Base-by-base conservation (phyloP, 768 basidiomycete species). In the Sutorius australiensis region DNA sequence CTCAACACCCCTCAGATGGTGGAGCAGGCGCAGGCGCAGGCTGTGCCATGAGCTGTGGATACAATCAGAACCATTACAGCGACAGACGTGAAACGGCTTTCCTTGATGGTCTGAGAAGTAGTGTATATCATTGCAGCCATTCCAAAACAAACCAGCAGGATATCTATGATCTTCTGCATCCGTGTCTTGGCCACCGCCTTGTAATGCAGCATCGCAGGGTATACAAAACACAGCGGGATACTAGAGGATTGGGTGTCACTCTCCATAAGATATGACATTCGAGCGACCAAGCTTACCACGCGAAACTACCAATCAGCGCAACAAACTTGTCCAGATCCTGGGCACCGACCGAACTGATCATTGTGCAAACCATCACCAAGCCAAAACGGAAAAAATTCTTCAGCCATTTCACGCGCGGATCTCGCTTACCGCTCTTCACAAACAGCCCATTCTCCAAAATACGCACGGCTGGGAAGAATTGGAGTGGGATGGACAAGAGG, bases 371-470 rank as follows among this genome's bases (percentile, higher is more conserved):
- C 66, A 88, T 74, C 57, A 98, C 84, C 61, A 87, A 72, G 28
- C 74, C 73, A 60, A 89, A 92, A 46, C 86, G 80, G 70, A 94
- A 84, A n/a, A 82, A 71, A 63, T 98, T 99, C 83, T 99, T 99
- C 62, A 84, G 76, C 97, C 95, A 98, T 68, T 99, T 98, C 67
- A 98, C 89, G 51, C 81, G 78, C 32, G 74, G 58, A 67, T 92
- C 79, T 47, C 69, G 77, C 69, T 98, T 98, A 44, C 97, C 97
- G 61, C 89, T 92, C 45, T 80, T 80, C 41, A 83, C 83, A 68
- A 98, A 98, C 28, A 98, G 63, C 4, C 90, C 95, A 65, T 98
- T 95, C 77, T 99, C 97, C 73, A 98, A 82, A 64, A 99, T 98
- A 48, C 97, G 84, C 43, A 95, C 86, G 3, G 95, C 97, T 0